These are phyloP conservation scores for Globisporangium camurandrum DNA, from an alignment of 352 stramenopile genomes.

Conservation along the genomic window DNA sequence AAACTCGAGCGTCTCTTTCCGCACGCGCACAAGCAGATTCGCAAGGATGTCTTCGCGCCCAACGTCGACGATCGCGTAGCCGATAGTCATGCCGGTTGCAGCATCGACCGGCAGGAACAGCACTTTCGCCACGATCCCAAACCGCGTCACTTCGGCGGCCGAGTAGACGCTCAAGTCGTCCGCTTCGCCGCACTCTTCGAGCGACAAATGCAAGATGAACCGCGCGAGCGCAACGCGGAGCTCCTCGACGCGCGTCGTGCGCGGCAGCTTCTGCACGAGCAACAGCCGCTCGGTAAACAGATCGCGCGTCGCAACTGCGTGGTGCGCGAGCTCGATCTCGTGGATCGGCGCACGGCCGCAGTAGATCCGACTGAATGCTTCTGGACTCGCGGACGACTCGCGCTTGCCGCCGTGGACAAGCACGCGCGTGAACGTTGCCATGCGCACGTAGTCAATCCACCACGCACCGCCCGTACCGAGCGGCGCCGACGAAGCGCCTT, in stretches of 20 bases:
- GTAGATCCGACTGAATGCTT: constrained; percentile 39
- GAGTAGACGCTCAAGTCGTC: constrained; percentile 74
- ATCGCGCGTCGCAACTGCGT: constrained; percentile 21
- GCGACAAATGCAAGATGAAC: constrained; percentile 52
- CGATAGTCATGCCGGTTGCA: constrained; percentile 30
- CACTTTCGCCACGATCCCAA: constrained; percentile 53
- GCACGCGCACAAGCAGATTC: constrained; percentile 35
- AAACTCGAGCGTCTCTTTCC: constrained; percentile 49
- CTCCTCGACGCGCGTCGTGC: constrained; percentile 34
- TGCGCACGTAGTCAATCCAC: constrained; percentile 54
- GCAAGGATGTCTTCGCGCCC: constrained; percentile 54
- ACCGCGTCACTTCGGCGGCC: constrained; percentile 47
- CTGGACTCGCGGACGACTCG: constrained; percentile 23
- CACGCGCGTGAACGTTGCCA: constrained; percentile 52
- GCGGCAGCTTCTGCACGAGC: constrained; percentile 59
- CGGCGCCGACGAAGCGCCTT: constrained; percentile 18
- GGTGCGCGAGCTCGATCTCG: constrained; percentile 39
- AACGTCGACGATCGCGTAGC: constrained; percentile 63
- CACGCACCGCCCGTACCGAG: constrained; percentile 32
- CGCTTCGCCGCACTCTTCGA: constrained; percentile 69
- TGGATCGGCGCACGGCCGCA: constrained; percentile 51
- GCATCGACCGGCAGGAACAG: constrained; percentile 53
- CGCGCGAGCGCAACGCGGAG: constrained; percentile 36
- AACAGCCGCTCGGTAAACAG: constrained; percentile 45
- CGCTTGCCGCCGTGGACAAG: constrained; percentile 30